Evolutionary conservation across 306 rosid genomes (phyloP), one percentile per base, ranked within the genome.

Genomic region (Biancaea sappan): DNA sequence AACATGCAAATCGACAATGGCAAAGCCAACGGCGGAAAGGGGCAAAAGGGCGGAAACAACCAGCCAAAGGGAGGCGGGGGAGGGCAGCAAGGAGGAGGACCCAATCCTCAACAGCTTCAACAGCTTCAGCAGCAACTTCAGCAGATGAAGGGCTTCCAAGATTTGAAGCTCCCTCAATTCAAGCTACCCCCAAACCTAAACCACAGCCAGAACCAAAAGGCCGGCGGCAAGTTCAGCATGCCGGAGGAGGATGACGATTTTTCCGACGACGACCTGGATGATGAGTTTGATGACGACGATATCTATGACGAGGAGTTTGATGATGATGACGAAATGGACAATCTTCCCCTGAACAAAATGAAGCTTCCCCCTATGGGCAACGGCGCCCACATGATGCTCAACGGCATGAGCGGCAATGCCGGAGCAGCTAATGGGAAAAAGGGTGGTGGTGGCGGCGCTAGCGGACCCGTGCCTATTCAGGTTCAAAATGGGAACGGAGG

Each of bases 91-190:
- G 71, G 37, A 0, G 62, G 44, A 4, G 48, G 52, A 46, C 86
- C 28, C 11, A 54, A 38, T 47, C 83, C 28, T 26, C 79, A 53
- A 10, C 86, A 29, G 31, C 74, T 40, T 3, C 84, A 63, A 10
- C 89, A 52, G 13, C 80, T 22, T 0, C 81, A 59, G 32, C 81
- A 86, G 72, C 90, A 86, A 62, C 84, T 89, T 0, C 89, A 81
- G 79, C 82, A 83, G 53, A 78, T 86, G 79, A 89, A 86, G 29
- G 90, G 80, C 37, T 68, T 82, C 0, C 88, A 68, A 73, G 92
- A 84, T 84, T 81, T 85, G 71, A 87, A 87, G 67, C 79, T 85
- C 0, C 87, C 84, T 6, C 92, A 83, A 58, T 73, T 89, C 41
- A 87, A 82, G 13, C 53, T 81, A 26, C 26, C 80, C 80, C 83